phyloP scores from a whole-genome alignment of 2,329 filamentous ascomycete species.

The Pseudopyricularia javanii region DNA sequence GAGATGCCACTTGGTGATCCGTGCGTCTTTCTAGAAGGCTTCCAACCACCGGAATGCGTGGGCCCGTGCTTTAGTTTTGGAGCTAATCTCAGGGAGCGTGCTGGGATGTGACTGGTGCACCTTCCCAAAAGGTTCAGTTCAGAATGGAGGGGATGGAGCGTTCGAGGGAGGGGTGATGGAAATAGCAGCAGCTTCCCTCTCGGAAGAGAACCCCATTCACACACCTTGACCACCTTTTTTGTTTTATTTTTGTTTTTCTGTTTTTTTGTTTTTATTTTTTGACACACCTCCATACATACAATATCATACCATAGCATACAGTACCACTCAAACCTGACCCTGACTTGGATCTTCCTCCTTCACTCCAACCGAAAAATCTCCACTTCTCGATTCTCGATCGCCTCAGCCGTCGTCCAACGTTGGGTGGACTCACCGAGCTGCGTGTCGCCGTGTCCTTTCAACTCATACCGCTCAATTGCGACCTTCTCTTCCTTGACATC shows the following conservation, averaged over 20 bases:
- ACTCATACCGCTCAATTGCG: background rate
- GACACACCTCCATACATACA: too few relatives aligned
- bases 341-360: background rate
- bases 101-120: background rate
- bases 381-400: too few relatives aligned
- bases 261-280: too few relatives aligned
- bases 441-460: too few relatives aligned
- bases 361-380: background rate
- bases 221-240: too few relatives aligned
- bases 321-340: background rate
- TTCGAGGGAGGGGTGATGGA: slow-evolving; percentile 1
- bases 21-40: slow-evolving; percentile 8
- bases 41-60: background rate
- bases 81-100: background rate
- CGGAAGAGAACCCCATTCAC: too few relatives aligned
- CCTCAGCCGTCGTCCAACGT: too few relatives aligned
- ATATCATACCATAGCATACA: too few relatives aligned
- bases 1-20: slow-evolving; percentile 5
- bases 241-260: too few relatives aligned
- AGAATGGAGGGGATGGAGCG: background rate
- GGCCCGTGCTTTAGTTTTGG: slow-evolving; percentile 1
- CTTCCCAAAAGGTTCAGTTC: background rate
- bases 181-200: background rate
- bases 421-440: too few relatives aligned
- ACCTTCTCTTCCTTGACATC: background rate